Evolutionary conservation across 2,329 filamentous ascomycete species (phyloP).

Genomic region (Rutstroemia sp.): DNA sequence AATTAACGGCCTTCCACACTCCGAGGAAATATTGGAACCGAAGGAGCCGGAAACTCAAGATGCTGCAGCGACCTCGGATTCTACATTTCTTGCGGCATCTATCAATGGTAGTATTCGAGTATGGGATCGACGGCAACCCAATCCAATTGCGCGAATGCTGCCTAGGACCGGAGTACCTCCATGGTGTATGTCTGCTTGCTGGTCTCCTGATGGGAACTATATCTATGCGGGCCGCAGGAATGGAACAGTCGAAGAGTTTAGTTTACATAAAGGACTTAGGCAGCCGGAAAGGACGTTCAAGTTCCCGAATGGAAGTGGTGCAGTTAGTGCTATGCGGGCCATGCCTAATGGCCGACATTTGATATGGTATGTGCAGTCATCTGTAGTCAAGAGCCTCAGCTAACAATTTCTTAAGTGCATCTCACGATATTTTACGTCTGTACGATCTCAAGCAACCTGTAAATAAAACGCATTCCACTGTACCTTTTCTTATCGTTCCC

Average conservation of each 20-base stretch:
- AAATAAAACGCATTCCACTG: conserved; percentile 64
- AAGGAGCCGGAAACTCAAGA: conserved; percentile 38
- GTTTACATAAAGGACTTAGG: conserved; percentile 71
- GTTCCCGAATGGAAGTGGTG: conserved; percentile 82
- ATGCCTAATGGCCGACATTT: conserved; percentile 93
- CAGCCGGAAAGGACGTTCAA: conserved; percentile 72
- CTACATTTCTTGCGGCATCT: conserved; percentile 80
- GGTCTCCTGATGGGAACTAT: conserved; percentile 91
- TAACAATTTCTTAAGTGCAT: conserved; percentile 51
- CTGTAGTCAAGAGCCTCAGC: background rate
- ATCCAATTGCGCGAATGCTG: conserved; percentile 71
- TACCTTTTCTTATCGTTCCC: conserved; percentile 94
- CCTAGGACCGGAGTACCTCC: conserved; percentile 73
- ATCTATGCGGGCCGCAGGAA: conserved; percentile 91
- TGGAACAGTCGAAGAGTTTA: conserved; percentile 88
- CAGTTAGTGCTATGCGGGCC: conserved; percentile 77
- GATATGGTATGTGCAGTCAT: conserved; percentile 55
- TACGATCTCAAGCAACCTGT: conserved; percentile 71
- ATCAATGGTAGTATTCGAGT: conserved; percentile 85
- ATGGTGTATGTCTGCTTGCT: conserved; percentile 97
- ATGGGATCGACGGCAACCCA: conserved; percentile 76
- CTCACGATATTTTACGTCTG: conserved; percentile 84
- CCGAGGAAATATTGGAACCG: conserved; percentile 11
- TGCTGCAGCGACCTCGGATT: conserved; percentile 56
- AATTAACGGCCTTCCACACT: conserved; percentile 12